A percentile compares a stretch with the other conserved stretches of the same genome.
phyloP scores from a whole-genome alignment of 192 early-diverging fungal genomes.

The Funneliformis geosporum region DNA sequence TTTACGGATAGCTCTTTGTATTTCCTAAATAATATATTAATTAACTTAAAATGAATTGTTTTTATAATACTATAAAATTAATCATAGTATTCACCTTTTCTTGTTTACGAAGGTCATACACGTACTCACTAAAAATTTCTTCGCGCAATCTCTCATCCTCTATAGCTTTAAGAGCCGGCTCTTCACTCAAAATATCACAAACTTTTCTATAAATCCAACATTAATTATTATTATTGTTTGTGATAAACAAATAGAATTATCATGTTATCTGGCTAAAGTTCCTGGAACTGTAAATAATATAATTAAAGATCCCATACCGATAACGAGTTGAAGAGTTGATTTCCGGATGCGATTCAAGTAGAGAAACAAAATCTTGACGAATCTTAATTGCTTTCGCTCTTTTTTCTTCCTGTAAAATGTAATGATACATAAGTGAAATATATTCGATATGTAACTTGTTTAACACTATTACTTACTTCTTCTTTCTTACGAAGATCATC shows the following conservation, averaged over 20 bases:
- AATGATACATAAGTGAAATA: conserved; percentile 2
- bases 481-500: conserved; percentile 62
- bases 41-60: conserved; percentile 6
- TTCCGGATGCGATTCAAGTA: conserved; percentile 53
- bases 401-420: conserved; percentile 50
- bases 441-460: conserved; percentile 4
- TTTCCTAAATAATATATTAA: conserved; percentile 43
- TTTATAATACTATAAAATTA: background rate
- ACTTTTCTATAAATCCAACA: conserved; percentile 8
- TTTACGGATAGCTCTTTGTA: conserved; percentile 57
- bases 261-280: no score
- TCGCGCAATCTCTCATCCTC: conserved; percentile 60
- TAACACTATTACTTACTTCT: conserved; percentile 42
- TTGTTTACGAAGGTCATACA: conserved; percentile 61
- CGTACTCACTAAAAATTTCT: conserved; percentile 71
- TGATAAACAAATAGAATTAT: no score
- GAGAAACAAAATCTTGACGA: conserved; percentile 53
- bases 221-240: background rate
- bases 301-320: background rate
- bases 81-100: conserved; percentile 56
- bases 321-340: conserved; percentile 62
- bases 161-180: conserved; percentile 65
- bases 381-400: conserved; percentile 50
- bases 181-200: conserved; percentile 56
- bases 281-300: no score